Percentiles rank a stretch among this genome's conserved stretches.
These are phyloP conservation scores for Paracorniculantispora psalliotae DNA, from an alignment of 2,329 filamentous ascomycete genomes.

Conservation along the genomic window DNA sequence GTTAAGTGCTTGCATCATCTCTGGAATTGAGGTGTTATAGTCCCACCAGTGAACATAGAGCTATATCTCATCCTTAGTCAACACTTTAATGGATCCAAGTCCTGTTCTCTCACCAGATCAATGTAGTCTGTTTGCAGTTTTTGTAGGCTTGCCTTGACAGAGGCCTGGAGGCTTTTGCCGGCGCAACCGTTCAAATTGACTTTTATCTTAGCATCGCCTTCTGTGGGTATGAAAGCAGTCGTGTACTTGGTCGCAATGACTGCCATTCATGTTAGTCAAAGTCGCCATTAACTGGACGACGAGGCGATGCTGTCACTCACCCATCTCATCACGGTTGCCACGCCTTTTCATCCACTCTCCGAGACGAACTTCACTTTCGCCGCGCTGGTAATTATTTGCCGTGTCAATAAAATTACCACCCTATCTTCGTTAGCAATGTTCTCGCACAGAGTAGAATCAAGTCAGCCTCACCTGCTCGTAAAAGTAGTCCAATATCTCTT, in stretches of 20 bases:
- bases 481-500: conserved; percentile 63
- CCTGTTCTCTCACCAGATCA: conserved; percentile 45
- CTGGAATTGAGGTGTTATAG: conserved; percentile 43
- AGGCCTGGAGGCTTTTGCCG: conserved; percentile 54
- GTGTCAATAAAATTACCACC: conserved; percentile 70
- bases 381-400: conserved; percentile 61
- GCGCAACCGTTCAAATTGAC: conserved; percentile 56
- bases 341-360: conserved; percentile 66
- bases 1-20: conserved; percentile 66
- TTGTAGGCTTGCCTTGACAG: conserved; percentile 50
- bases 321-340: conserved; percentile 59
- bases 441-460: neutral
- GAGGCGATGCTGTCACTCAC: neutral
- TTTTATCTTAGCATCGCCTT: conserved; percentile 36
- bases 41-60: conserved; percentile 66
- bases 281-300: no score
- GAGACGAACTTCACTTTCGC: conserved; percentile 60
- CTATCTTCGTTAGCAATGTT: neutral
- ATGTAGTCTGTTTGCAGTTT: conserved; percentile 66
- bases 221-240: conserved; percentile 45
- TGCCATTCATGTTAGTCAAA: neutral
- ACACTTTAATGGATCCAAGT: no score
- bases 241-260: conserved; percentile 68
- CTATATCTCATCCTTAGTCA: conserved; percentile 50
- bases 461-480: conserved; percentile 50